These are phyloP conservation scores for Syzygium jambos DNA, from an alignment of 345 rosid species.

Conservation along the genomic window DNA sequence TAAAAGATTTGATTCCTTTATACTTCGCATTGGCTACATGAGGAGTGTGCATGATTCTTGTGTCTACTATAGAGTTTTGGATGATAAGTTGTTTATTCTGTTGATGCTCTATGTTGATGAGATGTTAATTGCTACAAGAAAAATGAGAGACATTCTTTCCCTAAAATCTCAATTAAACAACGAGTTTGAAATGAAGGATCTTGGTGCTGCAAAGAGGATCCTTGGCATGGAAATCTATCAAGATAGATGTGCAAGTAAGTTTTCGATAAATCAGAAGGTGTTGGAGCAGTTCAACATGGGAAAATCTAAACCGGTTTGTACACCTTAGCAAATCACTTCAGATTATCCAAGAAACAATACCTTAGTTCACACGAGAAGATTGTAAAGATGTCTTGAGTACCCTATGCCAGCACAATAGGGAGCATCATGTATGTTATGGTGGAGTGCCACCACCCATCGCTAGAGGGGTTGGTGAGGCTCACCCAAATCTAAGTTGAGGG, in stretches of 20 bases:
- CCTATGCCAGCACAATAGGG: background rate
- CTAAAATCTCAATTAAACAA: background rate
- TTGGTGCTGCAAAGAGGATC: background rate
- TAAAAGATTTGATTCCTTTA: background rate
- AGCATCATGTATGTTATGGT: rapidly evolving
- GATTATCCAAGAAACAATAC: background rate
- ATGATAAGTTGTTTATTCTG: background rate
- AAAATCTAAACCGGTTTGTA: background rate
- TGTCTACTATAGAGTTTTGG: background rate
- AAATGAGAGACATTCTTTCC: rapidly evolving
- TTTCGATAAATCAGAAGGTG: background rate
- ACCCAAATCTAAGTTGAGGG: too few relatives aligned
- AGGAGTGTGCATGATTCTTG: background rate
- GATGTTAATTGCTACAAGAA: background rate
- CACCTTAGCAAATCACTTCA: background rate
- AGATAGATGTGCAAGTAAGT: background rate
- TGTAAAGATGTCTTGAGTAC: background rate
- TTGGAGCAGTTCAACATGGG: background rate
- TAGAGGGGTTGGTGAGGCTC: too few relatives aligned
- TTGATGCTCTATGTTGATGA: background rate
- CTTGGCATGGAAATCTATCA: background rate
- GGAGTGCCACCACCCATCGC: too few relatives aligned
- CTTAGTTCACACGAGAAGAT: background rate
- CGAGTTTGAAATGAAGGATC: background rate
- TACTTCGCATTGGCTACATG: background rate